These are phyloP conservation scores for Salvia hispanica DNA, from an alignment of 257 asterid species.

Conservation along the genomic window DNA sequence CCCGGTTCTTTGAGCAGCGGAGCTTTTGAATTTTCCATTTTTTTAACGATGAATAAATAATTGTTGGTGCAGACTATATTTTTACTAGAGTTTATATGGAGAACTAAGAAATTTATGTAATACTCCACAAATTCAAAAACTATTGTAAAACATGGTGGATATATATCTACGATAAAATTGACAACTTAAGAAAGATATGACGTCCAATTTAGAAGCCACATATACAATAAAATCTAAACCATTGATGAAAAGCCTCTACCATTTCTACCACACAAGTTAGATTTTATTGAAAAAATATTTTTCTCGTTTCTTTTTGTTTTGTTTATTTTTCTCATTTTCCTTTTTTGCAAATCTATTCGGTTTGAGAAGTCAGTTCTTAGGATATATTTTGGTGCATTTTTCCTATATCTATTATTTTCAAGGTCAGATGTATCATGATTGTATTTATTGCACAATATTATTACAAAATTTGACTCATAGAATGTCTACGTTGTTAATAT, in stretches of 20 bases:
- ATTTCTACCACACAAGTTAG: conserved; percentile 42
- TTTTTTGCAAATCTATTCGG: neutral
- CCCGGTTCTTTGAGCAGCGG: conserved; percentile 55
- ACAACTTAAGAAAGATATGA: conserved; percentile 32
- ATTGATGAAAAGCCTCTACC: neutral
- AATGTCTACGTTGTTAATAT: no score
- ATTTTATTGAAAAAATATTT: conserved; percentile 39
- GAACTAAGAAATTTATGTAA: no score
- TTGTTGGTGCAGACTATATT: no score
- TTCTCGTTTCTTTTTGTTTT: conserved; percentile 20
- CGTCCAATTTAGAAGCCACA: conserved; percentile 29
- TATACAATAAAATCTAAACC: conserved; percentile 7
- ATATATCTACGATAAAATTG: conserved; percentile 6
- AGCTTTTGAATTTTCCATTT: conserved; percentile 26
- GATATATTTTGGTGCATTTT: neutral
- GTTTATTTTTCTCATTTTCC: neutral
- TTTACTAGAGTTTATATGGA: no score
- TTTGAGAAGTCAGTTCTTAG: neutral
- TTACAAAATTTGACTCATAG: no score
- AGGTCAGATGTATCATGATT: neutral
- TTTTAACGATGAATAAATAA: no score
- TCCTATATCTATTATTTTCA: neutral
- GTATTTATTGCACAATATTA: no score
- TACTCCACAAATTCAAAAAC: no score
- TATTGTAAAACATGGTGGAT: no score